Evolutionary conservation across 306 rosid species (phyloP), one percentile per base, ranked within the genome.

Genomic region (Arachis stenosperma): DNA sequence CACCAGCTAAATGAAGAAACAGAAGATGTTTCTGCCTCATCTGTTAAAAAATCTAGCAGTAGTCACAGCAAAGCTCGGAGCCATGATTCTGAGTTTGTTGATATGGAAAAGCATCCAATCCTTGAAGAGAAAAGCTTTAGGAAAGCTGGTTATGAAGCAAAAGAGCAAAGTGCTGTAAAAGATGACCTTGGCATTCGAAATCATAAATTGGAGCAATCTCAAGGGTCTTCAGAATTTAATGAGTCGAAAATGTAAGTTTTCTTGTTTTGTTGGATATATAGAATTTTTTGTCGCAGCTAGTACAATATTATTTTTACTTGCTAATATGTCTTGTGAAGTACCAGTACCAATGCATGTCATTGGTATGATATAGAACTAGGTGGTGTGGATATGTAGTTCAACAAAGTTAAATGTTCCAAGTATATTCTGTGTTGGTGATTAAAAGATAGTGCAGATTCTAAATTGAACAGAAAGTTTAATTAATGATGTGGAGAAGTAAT

Each of bases 231-330:
- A 59, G 68, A 78, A 69, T n/a, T 55, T 59, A 82, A 77, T 9
- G 82, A 77, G 65, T 61, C 61, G 46, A 44, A 82, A 66, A 46
- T 22, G 96, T 90, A 84, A 86, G 93, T 72, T 58, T 70, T 79
- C 36, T 9, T 71, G 7, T 73, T 14, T 47, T 12, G 65, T 7
- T 15, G 14, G 29, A 66, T 42, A 13, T 30, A 41, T 56, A 29
- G 50, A 37, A 61, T 46, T 52, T 14, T 14, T 73, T 48, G 57
- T 55, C 50, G 12, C 22, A 11, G n/a, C 70, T 41, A 55, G 33
- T 61, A 72, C 2, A 43, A 4, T 76, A 59, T 64, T 69, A 56
- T 61, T 61, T 36, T 46, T 61, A 30, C 42, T 42, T 47, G 54
- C 48, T 22, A 36, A 58, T 50, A n/a, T 71, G 70, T 50, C 66